Evolutionary conservation across 352 stramenopile genomes (phyloP), one percentile per base, ranked within the genome.

Genomic region (Blastocystis sp.): DNA sequence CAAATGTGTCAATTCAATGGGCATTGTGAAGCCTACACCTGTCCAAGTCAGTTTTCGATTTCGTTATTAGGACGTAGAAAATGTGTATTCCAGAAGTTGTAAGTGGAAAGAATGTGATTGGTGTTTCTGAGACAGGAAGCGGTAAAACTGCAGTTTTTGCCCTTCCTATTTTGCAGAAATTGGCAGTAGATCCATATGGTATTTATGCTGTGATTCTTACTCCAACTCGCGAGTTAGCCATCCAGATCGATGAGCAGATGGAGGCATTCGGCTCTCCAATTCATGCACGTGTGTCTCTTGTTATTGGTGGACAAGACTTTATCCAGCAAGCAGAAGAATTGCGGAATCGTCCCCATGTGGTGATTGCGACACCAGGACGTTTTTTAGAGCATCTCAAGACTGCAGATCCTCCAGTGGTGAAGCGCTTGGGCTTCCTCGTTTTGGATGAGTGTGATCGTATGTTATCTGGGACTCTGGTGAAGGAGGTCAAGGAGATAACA

Each of bases 111-210:
- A 92, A 97, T 80, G 93, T 98, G 7, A 90, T 97, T 52, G 94
- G 93, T 52, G 94, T 93, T 51, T 94, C 95, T 19, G 93, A 96
- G 88, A 98, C 95, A 11, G 97, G 97, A 66, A 96, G 91, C 57
- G 97, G 97, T 42, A 99, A 99, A 92, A 99, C 97, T 14, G 96
- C 95, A 24, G 94, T 96, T 19, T 99, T 99, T 90, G 94, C 94
- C 35, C 91, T 99, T 52, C 96, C 96, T 11, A 98, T 99, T 88
- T 90, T 99, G 35, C 94, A 99, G 85, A 88, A 90, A 16, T 91
- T 98, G 6, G 57, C 89, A 46, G 19, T 27, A 1, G 89, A 90
- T 65, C 66, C 77, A 74, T 92, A 91, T 69, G 95, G 95, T 1
- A 95, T 97, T 39, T 98, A 94, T 90, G 95, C 93, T 0, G 90